Evolutionary conservation across 2,329 filamentous ascomycete genomes (phyloP), one percentile per base, ranked within the genome.

Genomic region (Oidium heveae): DNA sequence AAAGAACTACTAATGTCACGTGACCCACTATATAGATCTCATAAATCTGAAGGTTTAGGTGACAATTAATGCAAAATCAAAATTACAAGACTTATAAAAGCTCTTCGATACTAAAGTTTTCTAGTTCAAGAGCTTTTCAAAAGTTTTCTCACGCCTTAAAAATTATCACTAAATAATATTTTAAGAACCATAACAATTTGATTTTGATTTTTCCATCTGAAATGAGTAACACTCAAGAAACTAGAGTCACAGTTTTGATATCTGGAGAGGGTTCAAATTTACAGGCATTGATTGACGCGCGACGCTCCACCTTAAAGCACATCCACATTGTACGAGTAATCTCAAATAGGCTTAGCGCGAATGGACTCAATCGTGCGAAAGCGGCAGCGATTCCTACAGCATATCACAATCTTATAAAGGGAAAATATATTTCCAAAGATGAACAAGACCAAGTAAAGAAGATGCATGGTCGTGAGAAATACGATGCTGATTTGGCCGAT

Each of bases 181-280:
- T 32, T 32, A 32, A 4, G 28, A 32, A 8, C 3, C 9, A 32
- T 1, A 32, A 8, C 28, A 39, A 39, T n/a, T n/a, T 39, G 12
- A 39, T 10, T 3, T 39, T 39, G 16, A 12, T n/a, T 1, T 39
- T 39, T n/a, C 5, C 8, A 39, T 39, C 13, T 6, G 12, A 47
- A 47, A 47, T 47, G 44, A 5, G 20, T 16, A 24, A 24, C 15
- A 6, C 54, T 37, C 61, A 60, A 37, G n/a, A 32, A 12, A 65
- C 63, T 7, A 65, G 60, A 58, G 69, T 79, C 58, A 75, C 74
- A 33, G 72, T 81, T 59, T 73, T 82, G 52, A 80, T 80, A 61
- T 81, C 78, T 47, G 77, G 82, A 63, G 77, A 74, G 59, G 82
- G 82, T 53, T 76, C 78, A 37, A 86, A 86, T 63, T 73, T 86